Percentiles rank a stretch among this genome's conserved stretches.
Conservation (phyloP, 2,329 filamentous ascomycete genomes). For the Nakataea oryzae region DNA sequence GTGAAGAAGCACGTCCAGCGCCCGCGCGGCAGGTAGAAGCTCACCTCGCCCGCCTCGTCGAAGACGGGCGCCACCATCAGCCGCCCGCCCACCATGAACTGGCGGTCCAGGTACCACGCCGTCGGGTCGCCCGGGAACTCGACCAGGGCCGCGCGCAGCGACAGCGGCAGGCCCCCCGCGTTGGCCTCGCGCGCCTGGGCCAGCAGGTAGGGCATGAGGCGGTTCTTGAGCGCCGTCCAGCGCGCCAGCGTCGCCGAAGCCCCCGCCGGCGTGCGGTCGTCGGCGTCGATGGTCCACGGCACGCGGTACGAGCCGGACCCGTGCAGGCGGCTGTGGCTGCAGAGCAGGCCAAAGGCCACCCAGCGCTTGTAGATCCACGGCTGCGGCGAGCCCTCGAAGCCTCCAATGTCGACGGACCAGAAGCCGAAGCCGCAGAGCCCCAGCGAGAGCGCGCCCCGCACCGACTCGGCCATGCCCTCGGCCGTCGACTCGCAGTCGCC, state of each 20-base stretch:
- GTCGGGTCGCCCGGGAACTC: slow-evolving; percentile 65
- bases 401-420: slow-evolving; percentile 20
- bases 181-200: slow-evolving; percentile 24
- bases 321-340: slow-evolving; percentile 60
- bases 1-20: slow-evolving; percentile 38
- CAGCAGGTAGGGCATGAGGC: slow-evolving; percentile 41
- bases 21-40: slow-evolving; percentile 51
- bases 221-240: slow-evolving; percentile 38
- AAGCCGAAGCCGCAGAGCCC: slow-evolving; percentile 18
- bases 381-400: slow-evolving; percentile 55
- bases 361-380: slow-evolving; percentile 67
- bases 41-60: slow-evolving; percentile 48
- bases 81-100: slow-evolving; percentile 62
- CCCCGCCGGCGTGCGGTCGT: slow-evolving; percentile 43
- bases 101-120: slow-evolving; percentile 55
- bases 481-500: slow-evolving; percentile 67
- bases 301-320: slow-evolving; percentile 62
- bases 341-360: slow-evolving; percentile 66
- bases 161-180: slow-evolving; percentile 16
- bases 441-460: slow-evolving; percentile 17
- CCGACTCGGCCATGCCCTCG: slow-evolving; percentile 59
- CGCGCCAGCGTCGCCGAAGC: slow-evolving; percentile 38
- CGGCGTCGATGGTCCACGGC: slow-evolving; percentile 62
- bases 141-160: slow-evolving; percentile 54
- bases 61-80: slow-evolving; percentile 57